phyloP scores from a whole-genome alignment of 2,329 filamentous ascomycete genomes.

The Polychaeton citri region DNA sequence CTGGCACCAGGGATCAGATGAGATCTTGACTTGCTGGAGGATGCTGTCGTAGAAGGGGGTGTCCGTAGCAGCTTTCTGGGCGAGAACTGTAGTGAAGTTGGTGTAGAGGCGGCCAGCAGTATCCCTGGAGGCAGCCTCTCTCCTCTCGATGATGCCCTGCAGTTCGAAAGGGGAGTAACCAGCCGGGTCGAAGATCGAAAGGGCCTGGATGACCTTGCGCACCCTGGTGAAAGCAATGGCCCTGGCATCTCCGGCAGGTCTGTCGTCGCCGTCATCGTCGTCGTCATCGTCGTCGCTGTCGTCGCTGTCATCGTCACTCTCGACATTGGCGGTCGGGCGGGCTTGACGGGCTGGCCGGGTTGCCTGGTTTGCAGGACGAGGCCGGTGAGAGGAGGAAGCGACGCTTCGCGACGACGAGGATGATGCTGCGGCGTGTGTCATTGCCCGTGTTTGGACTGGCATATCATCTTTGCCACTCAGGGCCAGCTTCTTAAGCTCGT shows the following conservation, averaged over 20 bases:
- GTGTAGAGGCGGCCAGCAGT: background rate
- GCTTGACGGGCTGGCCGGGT: background rate
- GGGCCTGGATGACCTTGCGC: background rate
- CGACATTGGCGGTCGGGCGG: too few species aligned
- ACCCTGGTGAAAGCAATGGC: background rate
- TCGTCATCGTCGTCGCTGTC: background rate
- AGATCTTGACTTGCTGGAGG: background rate
- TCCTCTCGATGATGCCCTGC: background rate
- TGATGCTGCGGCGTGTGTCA: background rate
- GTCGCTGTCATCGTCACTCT: background rate
- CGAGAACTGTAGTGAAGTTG: background rate
- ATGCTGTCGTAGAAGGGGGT: background rate
- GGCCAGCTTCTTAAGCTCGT: background rate
- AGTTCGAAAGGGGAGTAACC: background rate
- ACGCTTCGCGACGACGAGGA: too few species aligned
- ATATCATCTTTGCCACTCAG: conserved; percentile 1
- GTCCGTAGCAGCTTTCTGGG: background rate
- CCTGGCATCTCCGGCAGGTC: background rate
- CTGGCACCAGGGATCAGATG: background rate
- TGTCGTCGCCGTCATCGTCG: background rate
- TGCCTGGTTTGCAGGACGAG: background rate
- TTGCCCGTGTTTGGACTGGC: background rate
- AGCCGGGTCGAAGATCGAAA: background rate
- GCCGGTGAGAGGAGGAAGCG: background rate
- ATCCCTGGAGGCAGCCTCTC: background rate